These are phyloP conservation scores for Quercus dentata DNA, from an alignment of 306 rosid genomes.

Conservation along the genomic window DNA sequence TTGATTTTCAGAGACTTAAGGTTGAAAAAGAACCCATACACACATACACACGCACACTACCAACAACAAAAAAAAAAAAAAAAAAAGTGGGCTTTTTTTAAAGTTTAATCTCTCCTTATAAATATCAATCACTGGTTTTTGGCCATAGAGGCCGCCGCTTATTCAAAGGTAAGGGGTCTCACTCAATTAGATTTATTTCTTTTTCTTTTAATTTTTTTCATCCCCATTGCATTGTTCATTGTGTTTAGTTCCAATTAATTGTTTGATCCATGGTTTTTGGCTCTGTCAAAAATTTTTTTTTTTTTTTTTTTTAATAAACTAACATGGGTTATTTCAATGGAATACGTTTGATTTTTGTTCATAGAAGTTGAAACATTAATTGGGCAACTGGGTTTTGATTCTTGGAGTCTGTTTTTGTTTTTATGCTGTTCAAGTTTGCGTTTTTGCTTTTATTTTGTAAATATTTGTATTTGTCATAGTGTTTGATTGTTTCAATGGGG, in stretches of 20 bases:
- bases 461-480: background rate
- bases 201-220: constrained; percentile 15
- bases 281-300: background rate
- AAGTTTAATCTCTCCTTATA: background rate
- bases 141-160: constrained; percentile 4
- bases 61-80: background rate
- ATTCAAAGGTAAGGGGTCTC: constrained; percentile 34
- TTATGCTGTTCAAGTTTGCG: constrained; percentile 21
- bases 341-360: background rate
- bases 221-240: constrained; percentile 25
- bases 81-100: background rate
- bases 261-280: constrained; percentile 37
- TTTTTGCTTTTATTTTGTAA: constrained; percentile 3
- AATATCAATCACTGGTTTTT: constrained; percentile 14
- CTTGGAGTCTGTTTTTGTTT: background rate
- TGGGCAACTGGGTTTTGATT: constrained; percentile 29
- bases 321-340: constrained; percentile 3
- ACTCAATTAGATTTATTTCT: constrained; percentile 3
- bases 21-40: constrained; percentile 3
- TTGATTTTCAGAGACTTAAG: constrained; percentile 25
- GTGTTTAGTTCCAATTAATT: background rate
- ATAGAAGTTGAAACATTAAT: background rate
- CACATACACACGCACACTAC: background rate
- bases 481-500: constrained; percentile 11
- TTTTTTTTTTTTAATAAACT: background rate